Conservation (phyloP, 2,329 filamentous ascomycete species). For the Penicillium capsulatum region DNA sequence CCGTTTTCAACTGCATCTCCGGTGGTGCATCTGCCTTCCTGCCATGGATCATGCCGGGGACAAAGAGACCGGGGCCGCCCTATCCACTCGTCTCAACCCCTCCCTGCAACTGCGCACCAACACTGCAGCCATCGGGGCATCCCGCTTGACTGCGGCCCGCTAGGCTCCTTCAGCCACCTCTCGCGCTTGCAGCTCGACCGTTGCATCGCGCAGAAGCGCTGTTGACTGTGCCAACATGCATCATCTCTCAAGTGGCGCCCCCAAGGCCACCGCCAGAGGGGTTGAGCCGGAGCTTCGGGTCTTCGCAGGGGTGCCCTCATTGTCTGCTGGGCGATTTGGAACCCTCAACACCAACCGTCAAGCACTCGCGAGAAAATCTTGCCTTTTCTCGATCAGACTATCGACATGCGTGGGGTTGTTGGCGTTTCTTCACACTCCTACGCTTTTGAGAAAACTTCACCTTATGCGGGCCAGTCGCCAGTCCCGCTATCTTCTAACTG, state of each 20-base stretch:
- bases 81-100: conserved; percentile 12
- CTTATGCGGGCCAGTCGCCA: conserved; percentile 16
- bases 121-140: conserved; percentile 15
- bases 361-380: conserved; percentile 19
- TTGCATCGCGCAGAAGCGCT: conserved; percentile 16
- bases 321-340: conserved; percentile 10
- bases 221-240: conserved; percentile 10
- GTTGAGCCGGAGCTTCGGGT: conserved; percentile 31
- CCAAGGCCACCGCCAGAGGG: conserved; percentile 21
- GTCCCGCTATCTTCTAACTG: background rate
- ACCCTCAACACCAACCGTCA: conserved; percentile 13
- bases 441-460: conserved; percentile 24
- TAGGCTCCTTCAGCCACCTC: conserved; percentile 6
- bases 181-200: conserved; percentile 12
- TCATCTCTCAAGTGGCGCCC: conserved; percentile 13
- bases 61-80: background rate
- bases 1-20: conserved; percentile 15
- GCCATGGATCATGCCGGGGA: conserved; percentile 6
- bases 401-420: conserved; percentile 21
- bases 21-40: conserved; percentile 17
- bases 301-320: conserved; percentile 12
- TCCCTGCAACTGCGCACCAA: conserved; percentile 14
- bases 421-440: conserved; percentile 14
- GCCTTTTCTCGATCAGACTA: conserved; percentile 10
- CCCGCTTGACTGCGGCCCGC: conserved; percentile 7